A percentile compares a stretch with the other conserved stretches of the same genome.
Evolutionary conservation across 192 early-diverging fungal species (phyloP).

Genomic region (Coemansia sp.): DNA sequence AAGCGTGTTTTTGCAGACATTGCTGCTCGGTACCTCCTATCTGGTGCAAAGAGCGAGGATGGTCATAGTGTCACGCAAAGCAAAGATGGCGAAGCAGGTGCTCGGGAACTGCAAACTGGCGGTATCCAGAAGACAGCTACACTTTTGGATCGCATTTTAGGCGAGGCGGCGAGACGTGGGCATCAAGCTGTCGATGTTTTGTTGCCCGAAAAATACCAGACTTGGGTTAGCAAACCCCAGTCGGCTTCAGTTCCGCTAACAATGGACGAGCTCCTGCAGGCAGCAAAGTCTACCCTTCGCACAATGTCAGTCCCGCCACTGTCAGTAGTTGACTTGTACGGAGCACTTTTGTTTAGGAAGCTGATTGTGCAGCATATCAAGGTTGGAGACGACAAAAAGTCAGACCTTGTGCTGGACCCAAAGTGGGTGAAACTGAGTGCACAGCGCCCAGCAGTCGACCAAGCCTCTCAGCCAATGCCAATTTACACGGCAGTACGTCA

Average conservation of each 20-base stretch:
- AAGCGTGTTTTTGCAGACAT: constrained; percentile 51
- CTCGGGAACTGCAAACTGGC: not conserved
- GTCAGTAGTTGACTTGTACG: constrained; percentile 56
- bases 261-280: constrained; percentile 25
- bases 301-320: constrained; percentile 32
- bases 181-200: not conserved
- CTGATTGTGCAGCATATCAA: constrained; percentile 37
- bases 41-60: not conserved
- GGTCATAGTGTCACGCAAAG: not conserved
- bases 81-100: not conserved
- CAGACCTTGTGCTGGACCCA: constrained; percentile 26
- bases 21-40: constrained; percentile 35
- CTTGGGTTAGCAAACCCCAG: not conserved
- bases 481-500: constrained; percentile 77
- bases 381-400: constrained; percentile 1
- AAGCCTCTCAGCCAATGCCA: constrained; percentile 68
- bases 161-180: constrained; percentile 7
- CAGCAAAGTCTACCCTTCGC: constrained; percentile 18
- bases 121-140: not conserved
- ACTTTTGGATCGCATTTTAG: constrained; percentile 3
- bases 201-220: constrained; percentile 18
- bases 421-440: constrained; percentile 43
- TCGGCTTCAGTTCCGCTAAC: constrained; percentile 7
- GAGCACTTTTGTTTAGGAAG: constrained; percentile 49
- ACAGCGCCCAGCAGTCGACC: constrained; percentile 50